A percentile compares a stretch with the other conserved stretches of the same genome.
Conservation (phyloP, 768 basidiomycete genomes). For the Coprinopsis cinerea region DNA sequence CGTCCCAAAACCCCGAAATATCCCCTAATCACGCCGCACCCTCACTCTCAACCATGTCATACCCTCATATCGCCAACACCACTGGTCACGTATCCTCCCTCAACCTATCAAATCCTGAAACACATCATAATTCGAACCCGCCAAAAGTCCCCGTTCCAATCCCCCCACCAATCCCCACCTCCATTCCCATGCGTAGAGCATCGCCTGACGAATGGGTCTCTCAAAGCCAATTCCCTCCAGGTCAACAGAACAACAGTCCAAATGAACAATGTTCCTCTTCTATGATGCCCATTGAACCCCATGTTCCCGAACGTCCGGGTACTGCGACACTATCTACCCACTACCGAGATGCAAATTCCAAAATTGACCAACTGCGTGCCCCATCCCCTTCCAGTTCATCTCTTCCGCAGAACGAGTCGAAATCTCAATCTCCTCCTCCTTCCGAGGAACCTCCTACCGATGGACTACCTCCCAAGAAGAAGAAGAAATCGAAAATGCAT, state of each 20-base stretch:
- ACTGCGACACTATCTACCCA: background rate
- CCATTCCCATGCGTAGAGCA: conserved; percentile 37
- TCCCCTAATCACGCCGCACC: no score
- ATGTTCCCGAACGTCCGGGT: background rate
- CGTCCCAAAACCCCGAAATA: no score
- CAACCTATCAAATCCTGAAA: background rate
- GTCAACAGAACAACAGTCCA: background rate
- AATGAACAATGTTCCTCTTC: background rate
- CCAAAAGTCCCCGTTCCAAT: background rate
- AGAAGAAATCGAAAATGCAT: conserved; percentile 53
- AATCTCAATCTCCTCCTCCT: background rate
- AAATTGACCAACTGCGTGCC: background rate
- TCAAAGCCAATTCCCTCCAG: background rate
- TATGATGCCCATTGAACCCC: background rate
- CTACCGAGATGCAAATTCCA: background rate
- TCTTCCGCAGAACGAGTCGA: background rate
- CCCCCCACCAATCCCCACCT: conserved; percentile 16
- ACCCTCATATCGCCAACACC: no score
- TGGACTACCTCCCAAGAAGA: conserved; percentile 20
- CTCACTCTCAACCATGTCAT: no score
- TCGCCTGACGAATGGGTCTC: conserved; percentile 2
- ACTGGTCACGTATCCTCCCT: no score
- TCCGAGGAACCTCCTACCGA: background rate
- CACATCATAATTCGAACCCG: background rate
- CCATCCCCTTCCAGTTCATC: background rate